Percentiles rank a stretch among this genome's conserved stretches.
Conservation (phyloP, 2,329 filamentous ascomycete species). For the Penicillium verrucosum region DNA sequence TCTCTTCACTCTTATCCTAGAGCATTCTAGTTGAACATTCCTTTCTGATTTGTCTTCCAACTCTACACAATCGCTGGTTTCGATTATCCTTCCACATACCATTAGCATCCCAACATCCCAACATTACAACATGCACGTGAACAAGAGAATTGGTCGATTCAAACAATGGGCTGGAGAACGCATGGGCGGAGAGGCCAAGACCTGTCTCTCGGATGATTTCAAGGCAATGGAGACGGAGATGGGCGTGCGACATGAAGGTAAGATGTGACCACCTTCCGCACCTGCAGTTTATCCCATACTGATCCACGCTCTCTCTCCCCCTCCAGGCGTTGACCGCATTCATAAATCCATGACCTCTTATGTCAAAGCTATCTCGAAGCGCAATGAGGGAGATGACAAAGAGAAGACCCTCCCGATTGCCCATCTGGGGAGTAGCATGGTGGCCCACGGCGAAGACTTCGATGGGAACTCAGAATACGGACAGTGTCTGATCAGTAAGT, state of each 20-base stretch:
- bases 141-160: conserved; percentile 90
- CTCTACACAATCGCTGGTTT: conserved; percentile 6
- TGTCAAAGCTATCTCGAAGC: conserved; percentile 81
- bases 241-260: conserved; percentile 83
- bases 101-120: conserved; percentile 5
- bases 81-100: conserved; percentile 5
- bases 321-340: conserved; percentile 79
- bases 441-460: conserved; percentile 86
- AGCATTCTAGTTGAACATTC: background rate
- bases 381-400: conserved; percentile 79
- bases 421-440: conserved; percentile 80
- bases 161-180: conserved; percentile 98
- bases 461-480: conserved; percentile 88
- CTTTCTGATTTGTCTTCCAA: background rate
- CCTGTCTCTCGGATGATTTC: conserved; percentile 84
- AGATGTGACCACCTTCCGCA: background rate
- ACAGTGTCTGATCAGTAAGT: conserved; percentile 71
- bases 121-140: conserved; percentile 54
- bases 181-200: conserved; percentile 90
- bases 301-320: background rate
- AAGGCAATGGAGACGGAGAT: conserved; percentile 87
- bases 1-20: background rate
- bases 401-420: conserved; percentile 80
- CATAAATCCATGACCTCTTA: conserved; percentile 83
- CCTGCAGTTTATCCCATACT: background rate